Percentiles rank a stretch among this genome's conserved stretches.
phyloP scores from a whole-genome alignment of 2,329 filamentous ascomycete species.

The Apiospora sp. region DNA sequence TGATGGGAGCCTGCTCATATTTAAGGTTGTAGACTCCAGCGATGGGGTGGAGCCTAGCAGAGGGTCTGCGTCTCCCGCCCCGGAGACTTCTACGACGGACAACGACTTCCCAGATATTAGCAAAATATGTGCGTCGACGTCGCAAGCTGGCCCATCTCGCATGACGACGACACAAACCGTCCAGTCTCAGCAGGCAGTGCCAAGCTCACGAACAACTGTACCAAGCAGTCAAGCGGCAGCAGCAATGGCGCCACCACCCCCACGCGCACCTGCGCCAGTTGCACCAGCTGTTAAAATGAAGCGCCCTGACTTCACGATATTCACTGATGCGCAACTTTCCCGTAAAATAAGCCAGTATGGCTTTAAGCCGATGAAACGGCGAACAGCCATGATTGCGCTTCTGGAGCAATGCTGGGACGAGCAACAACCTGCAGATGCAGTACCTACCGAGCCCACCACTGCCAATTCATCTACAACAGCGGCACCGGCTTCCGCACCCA shows the following conservation, averaged over 20 bases:
- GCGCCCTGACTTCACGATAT: constrained; percentile 66
- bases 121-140: constrained; percentile 31
- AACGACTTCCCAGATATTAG: constrained; percentile 42
- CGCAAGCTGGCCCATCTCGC: constrained; percentile 6
- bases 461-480: not conserved
- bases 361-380: constrained; percentile 75
- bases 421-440: constrained; percentile 47
- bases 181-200: constrained; percentile 23
- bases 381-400: constrained; percentile 73
- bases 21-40: constrained; percentile 64
- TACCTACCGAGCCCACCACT: not conserved
- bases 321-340: constrained; percentile 69
- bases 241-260: constrained; percentile 16
- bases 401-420: constrained; percentile 76
- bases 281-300: constrained; percentile 19
- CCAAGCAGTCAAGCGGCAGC: not conserved
- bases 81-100: constrained; percentile 44
- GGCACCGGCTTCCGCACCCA: not conserved
- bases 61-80: constrained; percentile 23
- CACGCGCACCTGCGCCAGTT: not conserved
- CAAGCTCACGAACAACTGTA: constrained; percentile 16
- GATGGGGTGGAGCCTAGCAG: not conserved
- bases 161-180: not conserved
- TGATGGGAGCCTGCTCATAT: constrained; percentile 69
- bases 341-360: constrained; percentile 70